These are phyloP conservation scores for Lentinula edodes DNA, from an alignment of 768 basidiomycete genomes.

Conservation along the genomic window DNA sequence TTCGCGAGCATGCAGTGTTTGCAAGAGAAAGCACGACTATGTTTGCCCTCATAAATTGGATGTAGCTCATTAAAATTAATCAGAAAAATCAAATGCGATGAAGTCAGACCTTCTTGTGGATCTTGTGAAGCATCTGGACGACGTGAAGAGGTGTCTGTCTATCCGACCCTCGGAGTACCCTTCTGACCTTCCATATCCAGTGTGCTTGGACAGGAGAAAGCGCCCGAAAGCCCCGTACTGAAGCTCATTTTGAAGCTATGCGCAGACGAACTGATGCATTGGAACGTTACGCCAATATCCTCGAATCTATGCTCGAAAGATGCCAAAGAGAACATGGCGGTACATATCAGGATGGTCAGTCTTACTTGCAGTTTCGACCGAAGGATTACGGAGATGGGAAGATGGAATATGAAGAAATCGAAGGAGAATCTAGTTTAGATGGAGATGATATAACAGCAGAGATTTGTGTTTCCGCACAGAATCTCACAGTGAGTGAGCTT, in stretches of 20 bases:
- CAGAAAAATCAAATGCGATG: slow-evolving; percentile 45
- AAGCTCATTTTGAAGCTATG: slow-evolving; percentile 41
- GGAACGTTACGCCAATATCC: slow-evolving; percentile 31
- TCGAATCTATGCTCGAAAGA: slow-evolving; percentile 37
- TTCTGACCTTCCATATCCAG: slow-evolving; percentile 16
- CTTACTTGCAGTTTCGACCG: slow-evolving; percentile 26
- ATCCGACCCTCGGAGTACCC: background rate
- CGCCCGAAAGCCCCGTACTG: slow-evolving; percentile 35
- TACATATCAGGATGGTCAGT: slow-evolving; percentile 18
- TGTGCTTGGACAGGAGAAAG: slow-evolving; percentile 39
- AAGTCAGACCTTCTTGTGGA: slow-evolving; percentile 35
- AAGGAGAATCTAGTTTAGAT: background rate
- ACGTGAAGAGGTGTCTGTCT: slow-evolving; percentile 26
- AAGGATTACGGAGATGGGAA: slow-evolving; percentile 15
- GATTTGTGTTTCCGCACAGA: slow-evolving; percentile 31
- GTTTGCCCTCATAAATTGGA: background rate
- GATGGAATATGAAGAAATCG: background rate
- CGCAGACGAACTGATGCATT: slow-evolving; percentile 34
- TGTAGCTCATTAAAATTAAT: background rate
- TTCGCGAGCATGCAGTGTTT: slow-evolving; percentile 31
- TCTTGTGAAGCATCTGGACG: slow-evolving; percentile 33
- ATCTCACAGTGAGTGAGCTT: slow-evolving; percentile 24
- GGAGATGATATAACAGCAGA: slow-evolving; percentile 25
- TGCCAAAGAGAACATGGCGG: slow-evolving; percentile 33
- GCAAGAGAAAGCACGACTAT: slow-evolving; percentile 32